phyloP scores from a whole-genome alignment of 2,329 filamentous ascomycete genomes.

The Aspergillus sp. region DNA sequence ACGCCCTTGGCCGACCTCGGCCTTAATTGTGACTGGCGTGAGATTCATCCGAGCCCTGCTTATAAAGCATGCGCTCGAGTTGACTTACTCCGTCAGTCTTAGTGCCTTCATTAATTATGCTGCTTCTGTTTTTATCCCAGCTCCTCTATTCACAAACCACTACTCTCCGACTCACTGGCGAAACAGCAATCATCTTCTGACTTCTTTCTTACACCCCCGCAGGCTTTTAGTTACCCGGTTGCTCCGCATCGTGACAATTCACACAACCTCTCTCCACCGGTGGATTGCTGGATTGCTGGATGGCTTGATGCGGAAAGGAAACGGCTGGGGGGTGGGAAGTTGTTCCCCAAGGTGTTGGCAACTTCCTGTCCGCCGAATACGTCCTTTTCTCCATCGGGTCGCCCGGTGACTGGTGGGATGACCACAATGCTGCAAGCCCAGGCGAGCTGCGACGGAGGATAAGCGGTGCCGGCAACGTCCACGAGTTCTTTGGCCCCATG shows the following conservation, averaged over 20 bases:
- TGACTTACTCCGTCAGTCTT: too few species aligned
- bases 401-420: conserved; percentile 14
- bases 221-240: not conserved
- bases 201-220: not conserved
- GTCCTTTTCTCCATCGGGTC: conserved; percentile 8
- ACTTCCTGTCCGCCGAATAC: not conserved
- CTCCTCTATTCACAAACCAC: too few species aligned
- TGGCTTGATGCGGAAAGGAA: not conserved
- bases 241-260: conserved; percentile 11
- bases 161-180: too few species aligned
- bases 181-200: not conserved
- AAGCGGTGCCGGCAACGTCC: not conserved
- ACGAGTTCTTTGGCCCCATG: not conserved
- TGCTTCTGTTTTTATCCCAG: too few species aligned
- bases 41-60: too few species aligned
- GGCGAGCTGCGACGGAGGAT: not conserved
- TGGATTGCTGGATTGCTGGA: not conserved
- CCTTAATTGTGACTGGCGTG: not conserved
- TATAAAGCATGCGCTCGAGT: too few species aligned
- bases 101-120: not conserved
- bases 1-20: not conserved
- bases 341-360: not conserved
- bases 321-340: not conserved
- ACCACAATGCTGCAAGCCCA: not conserved
- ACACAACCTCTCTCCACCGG: conserved; percentile 8